These are phyloP conservation scores for Debaryomycetaceae sp. DNA, from an alignment of 1,139 yeast genomes.

Conservation along the genomic window DNA sequence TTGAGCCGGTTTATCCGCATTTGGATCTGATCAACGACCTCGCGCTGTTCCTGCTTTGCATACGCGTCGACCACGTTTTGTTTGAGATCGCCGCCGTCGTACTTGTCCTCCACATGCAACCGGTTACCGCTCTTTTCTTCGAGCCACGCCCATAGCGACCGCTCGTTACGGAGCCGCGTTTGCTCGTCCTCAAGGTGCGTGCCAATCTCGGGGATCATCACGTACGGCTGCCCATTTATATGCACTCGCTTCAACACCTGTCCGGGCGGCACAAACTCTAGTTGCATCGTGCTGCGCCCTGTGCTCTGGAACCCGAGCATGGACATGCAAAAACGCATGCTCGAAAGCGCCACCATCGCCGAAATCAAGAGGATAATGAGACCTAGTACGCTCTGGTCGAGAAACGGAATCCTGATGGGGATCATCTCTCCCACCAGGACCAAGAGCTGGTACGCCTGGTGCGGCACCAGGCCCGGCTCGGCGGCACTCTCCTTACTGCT, in stretches of 20 bases:
- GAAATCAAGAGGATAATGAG: conserved; percentile 6
- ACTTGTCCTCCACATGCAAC: conserved; percentile 5
- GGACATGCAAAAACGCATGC: conserved; percentile 1
- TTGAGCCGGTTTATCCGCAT: neutral
- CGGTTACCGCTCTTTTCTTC: conserved; percentile 36
- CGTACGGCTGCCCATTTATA: conserved; percentile 33
- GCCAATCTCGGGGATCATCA: conserved; percentile 36
- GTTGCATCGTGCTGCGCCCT: conserved; percentile 1
- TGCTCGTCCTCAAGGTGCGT: conserved; percentile 24
- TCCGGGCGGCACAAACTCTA: conserved; percentile 2
- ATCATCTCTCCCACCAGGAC: conserved; percentile 19
- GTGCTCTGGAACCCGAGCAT: conserved; percentile 3
- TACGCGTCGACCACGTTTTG: conserved; percentile 4
- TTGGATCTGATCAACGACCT: neutral
- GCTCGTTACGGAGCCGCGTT: conserved; percentile 40
- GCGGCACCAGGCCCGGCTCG: conserved; percentile 7
- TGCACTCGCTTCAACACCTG: conserved; percentile 12
- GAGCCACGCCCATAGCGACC: conserved; percentile 75
- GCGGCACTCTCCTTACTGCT: too few relatives aligned
- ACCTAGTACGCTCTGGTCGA: conserved; percentile 17
- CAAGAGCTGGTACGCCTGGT: conserved; percentile 15
- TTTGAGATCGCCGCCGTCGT: conserved; percentile 19
- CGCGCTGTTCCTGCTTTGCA: conserved; percentile 1
- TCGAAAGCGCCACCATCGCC: conserved; percentile 8
- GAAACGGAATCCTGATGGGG: conserved; percentile 15